Evolutionary conservation across 2,329 filamentous ascomycete genomes (phyloP), one percentile per base, ranked within the genome.

Genomic region (Zymoseptoria ardabiliae): DNA sequence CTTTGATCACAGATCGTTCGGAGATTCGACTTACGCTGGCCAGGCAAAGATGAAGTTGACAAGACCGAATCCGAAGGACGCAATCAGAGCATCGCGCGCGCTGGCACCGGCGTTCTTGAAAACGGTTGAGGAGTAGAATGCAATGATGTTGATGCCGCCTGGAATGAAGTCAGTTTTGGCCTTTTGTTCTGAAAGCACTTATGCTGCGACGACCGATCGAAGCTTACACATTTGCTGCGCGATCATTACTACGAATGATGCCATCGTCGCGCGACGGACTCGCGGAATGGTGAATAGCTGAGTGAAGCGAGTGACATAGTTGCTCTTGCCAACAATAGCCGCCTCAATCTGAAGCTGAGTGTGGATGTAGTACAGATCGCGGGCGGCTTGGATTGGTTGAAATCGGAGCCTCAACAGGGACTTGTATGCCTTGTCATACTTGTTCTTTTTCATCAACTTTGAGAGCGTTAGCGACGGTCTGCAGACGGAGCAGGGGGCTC

Each of bases 331-430:
- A 50, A 72, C 59, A 63, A 65, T 63, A 55, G 58, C 60, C 2
- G 59, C 58, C 35, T 65, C 62, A 49, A 68, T 72, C 50, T 70
- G 13, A 62, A 70, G 61, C 70, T 75, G 53, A 65, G 65, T 64
- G 71, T 73, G 57, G 71, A 73, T 50, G 63, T 83, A 83, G 73
- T 82, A 84, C 52, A 82, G 73, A 60, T 84, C 82, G 19, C 82
- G 74, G 1, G 80, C 80, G 0, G 81, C 82, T 63, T 82, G 79
- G 4, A 84, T 71, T 23, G 80, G 75, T 19, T 75, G 75, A 53
- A 75, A 74, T 4, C 82, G 78, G 7, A 84, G 70, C 4, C 69
- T 71, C 11, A 70, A 68, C 69, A 84, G 79, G 1, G 80, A 79
- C 11, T 70, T 59, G 70, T 79, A 84, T 1, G 79, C 81, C 50